Conservation (phyloP, 768 basidiomycete species). For the Amanita polypyramis region DNA sequence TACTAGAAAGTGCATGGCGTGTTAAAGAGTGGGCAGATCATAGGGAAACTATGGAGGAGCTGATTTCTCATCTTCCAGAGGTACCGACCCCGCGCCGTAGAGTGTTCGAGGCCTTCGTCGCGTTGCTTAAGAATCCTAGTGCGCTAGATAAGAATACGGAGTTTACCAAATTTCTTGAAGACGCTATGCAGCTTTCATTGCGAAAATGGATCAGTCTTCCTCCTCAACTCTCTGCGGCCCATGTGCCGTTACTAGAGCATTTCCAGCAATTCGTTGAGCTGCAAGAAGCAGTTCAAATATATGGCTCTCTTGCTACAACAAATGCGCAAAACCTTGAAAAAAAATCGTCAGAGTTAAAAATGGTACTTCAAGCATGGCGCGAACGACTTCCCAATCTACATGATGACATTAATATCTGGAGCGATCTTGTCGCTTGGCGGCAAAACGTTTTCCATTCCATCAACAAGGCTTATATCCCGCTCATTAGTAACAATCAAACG, state of each 20-base stretch:
- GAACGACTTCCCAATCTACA: slow-evolving; percentile 92
- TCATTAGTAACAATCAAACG: slow-evolving; percentile 56
- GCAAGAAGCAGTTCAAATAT: slow-evolving; percentile 91
- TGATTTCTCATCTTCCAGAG: slow-evolving; percentile 71
- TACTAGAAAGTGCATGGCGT: slow-evolving; percentile 94
- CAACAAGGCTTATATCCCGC: slow-evolving; percentile 91
- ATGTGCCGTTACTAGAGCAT: slow-evolving; percentile 89
- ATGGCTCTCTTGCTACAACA: slow-evolving; percentile 80
- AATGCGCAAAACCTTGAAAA: slow-evolving; percentile 85
- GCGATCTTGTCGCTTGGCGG: slow-evolving; percentile 97
- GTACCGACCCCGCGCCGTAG: slow-evolving; percentile 90
- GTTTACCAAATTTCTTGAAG: slow-evolving; percentile 83
- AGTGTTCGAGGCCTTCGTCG: slow-evolving; percentile 94
- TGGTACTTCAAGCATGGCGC: slow-evolving; percentile 94
- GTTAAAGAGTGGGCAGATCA: slow-evolving; percentile 86
- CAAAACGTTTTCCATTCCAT: slow-evolving; percentile 98
- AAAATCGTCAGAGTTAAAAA: slow-evolving; percentile 91
- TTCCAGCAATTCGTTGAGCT: slow-evolving; percentile 99
- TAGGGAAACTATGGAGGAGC: slow-evolving; percentile 68
- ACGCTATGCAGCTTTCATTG: slow-evolving; percentile 92
- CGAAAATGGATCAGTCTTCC: slow-evolving; percentile 95
- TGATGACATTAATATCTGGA: slow-evolving; percentile 98
- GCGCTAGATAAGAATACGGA: slow-evolving; percentile 78
- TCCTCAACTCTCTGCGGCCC: slow-evolving; percentile 77
- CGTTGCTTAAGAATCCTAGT: slow-evolving; percentile 76